Conservation (phyloP, 2,329 filamentous ascomycete species). For the Aureobasidium sp. region DNA sequence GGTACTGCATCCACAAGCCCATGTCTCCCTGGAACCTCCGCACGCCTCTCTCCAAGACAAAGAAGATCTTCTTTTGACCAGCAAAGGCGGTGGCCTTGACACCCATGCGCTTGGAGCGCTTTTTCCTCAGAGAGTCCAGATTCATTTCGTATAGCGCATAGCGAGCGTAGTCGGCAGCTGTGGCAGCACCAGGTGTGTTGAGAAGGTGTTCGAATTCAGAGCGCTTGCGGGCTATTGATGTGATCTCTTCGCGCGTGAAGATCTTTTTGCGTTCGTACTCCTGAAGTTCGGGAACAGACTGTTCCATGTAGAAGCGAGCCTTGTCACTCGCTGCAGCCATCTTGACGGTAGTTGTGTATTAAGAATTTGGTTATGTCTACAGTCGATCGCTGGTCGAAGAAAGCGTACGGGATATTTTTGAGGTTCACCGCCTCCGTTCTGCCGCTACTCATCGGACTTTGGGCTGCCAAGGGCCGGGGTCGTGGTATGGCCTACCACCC, state of each 20-base stretch:
- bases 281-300: constrained; percentile 82
- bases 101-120: constrained; percentile 73
- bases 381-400: background rate
- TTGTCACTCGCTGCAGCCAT: constrained; percentile 90
- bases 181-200: constrained; percentile 65
- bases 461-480: background rate
- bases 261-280: constrained; percentile 89
- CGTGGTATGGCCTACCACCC: background rate
- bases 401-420: constrained; percentile 2
- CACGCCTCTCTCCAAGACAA: constrained; percentile 80
- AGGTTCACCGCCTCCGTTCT: constrained; percentile 6
- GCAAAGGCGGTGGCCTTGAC: constrained; percentile 60
- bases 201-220: constrained; percentile 91
- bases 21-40: constrained; percentile 75
- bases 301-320: constrained; percentile 89
- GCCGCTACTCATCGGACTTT: background rate
- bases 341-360: constrained; percentile 11
- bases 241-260: constrained; percentile 85
- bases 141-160: constrained; percentile 70
- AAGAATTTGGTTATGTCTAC: background rate
- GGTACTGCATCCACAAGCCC: constrained; percentile 81
- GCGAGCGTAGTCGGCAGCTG: constrained; percentile 69
- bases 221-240: constrained; percentile 78
- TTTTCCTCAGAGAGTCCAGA: constrained; percentile 66
- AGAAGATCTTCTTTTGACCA: constrained; percentile 77